A percentile compares a stretch with the other conserved stretches of the same genome.
These are phyloP conservation scores for Linnemannia zychae DNA, from an alignment of 192 early-diverging fungal species.

Conservation along the genomic window DNA sequence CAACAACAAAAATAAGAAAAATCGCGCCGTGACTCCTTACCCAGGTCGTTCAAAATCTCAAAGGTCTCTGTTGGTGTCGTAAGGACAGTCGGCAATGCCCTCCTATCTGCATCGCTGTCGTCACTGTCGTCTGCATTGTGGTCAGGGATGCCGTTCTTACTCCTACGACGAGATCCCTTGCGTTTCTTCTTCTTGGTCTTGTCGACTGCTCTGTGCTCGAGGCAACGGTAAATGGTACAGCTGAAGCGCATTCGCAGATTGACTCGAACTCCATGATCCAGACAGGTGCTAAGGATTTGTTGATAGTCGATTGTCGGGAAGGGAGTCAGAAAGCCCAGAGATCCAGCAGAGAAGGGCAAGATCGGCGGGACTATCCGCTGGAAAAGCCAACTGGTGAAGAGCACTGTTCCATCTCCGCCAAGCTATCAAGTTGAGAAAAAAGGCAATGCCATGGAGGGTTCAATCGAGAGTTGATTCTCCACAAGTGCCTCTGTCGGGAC, in stretches of 20 bases:
- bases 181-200: slow-evolving; percentile 59
- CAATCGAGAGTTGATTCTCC: not conserved
- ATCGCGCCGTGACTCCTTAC: slow-evolving; percentile 11
- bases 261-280: slow-evolving; percentile 79
- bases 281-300: slow-evolving; percentile 70
- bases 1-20: not conserved
- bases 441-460: not conserved
- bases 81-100: slow-evolving; percentile 63
- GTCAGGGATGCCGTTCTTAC: slow-evolving; percentile 20
- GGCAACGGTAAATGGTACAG: slow-evolving; percentile 87
- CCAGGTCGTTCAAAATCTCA: slow-evolving; percentile 94
- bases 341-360: slow-evolving; percentile 94
- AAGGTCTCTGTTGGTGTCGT: slow-evolving; percentile 82
- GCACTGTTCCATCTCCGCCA: slow-evolving; percentile 96
- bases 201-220: slow-evolving; percentile 38
- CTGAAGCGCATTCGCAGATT: slow-evolving; percentile 92
- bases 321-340: slow-evolving; percentile 94
- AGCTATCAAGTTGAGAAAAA: slow-evolving; percentile 60
- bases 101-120: slow-evolving; percentile 53
- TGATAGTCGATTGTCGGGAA: slow-evolving; percentile 80
- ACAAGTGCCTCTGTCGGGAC: not conserved
- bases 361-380: slow-evolving; percentile 91
- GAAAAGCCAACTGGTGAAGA: slow-evolving; percentile 93
- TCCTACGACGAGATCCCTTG: slow-evolving; percentile 43
- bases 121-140: slow-evolving; percentile 18